These are phyloP conservation scores for Dryadomyces sulphureus DNA, from an alignment of 2,329 filamentous ascomycete genomes.

Conservation along the genomic window DNA sequence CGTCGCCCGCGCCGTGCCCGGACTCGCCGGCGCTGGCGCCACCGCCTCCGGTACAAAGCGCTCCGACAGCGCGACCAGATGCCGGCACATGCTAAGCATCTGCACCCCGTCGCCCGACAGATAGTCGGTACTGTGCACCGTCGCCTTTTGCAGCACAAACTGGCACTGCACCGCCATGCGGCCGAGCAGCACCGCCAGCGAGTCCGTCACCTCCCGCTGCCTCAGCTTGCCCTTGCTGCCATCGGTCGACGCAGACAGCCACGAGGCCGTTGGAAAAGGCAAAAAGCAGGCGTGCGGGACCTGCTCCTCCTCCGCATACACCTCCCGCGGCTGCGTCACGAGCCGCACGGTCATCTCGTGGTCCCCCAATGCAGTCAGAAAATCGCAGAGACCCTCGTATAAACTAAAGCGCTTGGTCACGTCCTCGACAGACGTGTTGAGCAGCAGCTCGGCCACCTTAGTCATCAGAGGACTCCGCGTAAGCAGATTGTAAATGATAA, in stretches of 20 bases:
- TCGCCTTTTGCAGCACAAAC: constrained; percentile 16
- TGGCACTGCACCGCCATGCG: constrained; percentile 18
- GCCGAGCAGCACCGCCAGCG: constrained; percentile 5
- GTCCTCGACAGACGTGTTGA: constrained; percentile 15
- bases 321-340: background rate
- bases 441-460: constrained; percentile 13
- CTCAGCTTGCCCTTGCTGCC: background rate
- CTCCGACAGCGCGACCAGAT: constrained; percentile 15
- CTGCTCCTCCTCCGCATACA: background rate
- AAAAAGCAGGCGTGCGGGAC: background rate
- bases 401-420: constrained; percentile 14
- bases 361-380: constrained; percentile 20
- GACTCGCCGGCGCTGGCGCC: constrained; percentile 2
- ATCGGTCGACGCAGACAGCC: background rate
- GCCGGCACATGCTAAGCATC: constrained; percentile 19
- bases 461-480: constrained; percentile 14
- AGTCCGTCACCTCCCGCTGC: background rate
- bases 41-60: constrained; percentile 11
- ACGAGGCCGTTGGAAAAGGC: background rate
- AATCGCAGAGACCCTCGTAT: constrained; percentile 23
- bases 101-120: constrained; percentile 12
- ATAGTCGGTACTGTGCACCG: constrained; percentile 12
- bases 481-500: background rate
- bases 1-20: background rate
- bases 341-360: constrained; percentile 11